These are phyloP conservation scores for Blastobotrys muscicola DNA, from an alignment of 805 yeast genomes.

Conservation along the genomic window DNA sequence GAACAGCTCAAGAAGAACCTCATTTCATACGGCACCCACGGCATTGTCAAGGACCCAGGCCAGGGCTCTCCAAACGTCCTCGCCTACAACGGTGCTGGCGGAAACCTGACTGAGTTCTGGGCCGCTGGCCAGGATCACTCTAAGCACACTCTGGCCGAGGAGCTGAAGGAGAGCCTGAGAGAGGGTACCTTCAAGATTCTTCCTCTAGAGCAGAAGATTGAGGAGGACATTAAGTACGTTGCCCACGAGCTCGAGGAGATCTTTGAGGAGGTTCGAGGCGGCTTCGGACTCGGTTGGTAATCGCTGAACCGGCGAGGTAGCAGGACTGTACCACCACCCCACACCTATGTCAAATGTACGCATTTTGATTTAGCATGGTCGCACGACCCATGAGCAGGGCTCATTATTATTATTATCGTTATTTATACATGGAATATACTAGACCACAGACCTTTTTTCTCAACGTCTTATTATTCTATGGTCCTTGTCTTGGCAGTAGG, in stretches of 20 bases:
- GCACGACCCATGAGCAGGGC: no score
- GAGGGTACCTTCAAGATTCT: conserved; percentile 12
- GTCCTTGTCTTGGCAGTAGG: no score
- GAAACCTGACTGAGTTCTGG: conserved; percentile 45
- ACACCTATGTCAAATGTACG: no score
- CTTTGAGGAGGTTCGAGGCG: conserved; percentile 13
- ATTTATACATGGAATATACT: neutral
- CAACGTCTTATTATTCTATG: no score
- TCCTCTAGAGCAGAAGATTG: conserved; percentile 13
- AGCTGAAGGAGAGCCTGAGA: conserved; percentile 5
- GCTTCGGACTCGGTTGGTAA: conserved; percentile 13
- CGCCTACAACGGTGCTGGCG: conserved; percentile 54
- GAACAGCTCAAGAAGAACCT: conserved; percentile 43
- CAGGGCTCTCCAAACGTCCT: conserved; percentile 47
- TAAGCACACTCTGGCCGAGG: conserved; percentile 14
- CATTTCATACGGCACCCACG: conserved; percentile 43
- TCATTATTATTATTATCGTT: neutral
- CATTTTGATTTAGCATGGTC: no score
- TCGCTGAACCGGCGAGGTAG: neutral
- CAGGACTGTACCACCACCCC: no score
- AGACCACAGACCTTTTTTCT: neutral
- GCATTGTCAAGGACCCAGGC: conserved; percentile 37
- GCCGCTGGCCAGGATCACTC: conserved; percentile 2
- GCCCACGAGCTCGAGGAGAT: conserved; percentile 10
- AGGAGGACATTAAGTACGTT: conserved; percentile 9